These are phyloP conservation scores for Apiospora sp. DNA, from an alignment of 2,329 filamentous ascomycete species.

Conservation along the genomic window DNA sequence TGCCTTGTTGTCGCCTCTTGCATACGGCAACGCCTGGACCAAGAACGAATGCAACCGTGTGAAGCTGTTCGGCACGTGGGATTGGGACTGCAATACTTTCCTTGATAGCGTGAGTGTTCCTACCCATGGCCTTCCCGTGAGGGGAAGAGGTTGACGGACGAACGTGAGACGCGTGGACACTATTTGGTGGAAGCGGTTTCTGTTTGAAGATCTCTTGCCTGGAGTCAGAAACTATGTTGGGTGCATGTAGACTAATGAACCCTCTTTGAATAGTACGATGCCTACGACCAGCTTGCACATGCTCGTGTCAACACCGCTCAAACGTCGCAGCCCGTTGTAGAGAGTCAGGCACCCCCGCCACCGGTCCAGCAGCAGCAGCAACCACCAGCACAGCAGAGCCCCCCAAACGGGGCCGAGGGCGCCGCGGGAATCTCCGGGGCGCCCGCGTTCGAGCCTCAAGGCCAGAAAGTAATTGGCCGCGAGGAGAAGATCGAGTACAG, in stretches of 20 bases:
- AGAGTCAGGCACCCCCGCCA: constrained; percentile 34
- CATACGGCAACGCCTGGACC: constrained; percentile 95
- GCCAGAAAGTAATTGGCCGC: constrained; percentile 58
- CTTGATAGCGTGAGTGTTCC: constrained; percentile 77
- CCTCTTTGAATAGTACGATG: constrained; percentile 53
- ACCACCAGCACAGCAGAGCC: constrained; percentile 32
- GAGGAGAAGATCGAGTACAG: constrained; percentile 94
- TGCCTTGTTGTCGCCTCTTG: constrained; percentile 83
- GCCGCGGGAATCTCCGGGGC: constrained; percentile 53
- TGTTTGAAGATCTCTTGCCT: background rate
- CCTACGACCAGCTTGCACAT: constrained; percentile 48
- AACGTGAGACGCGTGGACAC: background rate
- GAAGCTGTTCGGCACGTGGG: constrained; percentile 90
- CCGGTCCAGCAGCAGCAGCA: constrained; percentile 25
- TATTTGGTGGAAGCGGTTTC: background rate
- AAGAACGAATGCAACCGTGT: constrained; percentile 84
- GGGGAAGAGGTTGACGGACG: constrained; percentile 39
- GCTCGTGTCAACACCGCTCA: constrained; percentile 34
- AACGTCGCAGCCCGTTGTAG: constrained; percentile 36
- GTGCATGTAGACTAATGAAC: constrained; percentile 31
- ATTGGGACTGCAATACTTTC: constrained; percentile 98
- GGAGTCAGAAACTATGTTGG: background rate
- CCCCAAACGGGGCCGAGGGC: constrained; percentile 34
- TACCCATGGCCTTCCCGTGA: constrained; percentile 45
- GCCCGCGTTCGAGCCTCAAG: constrained; percentile 54